Percentiles rank a stretch among this genome's conserved stretches.
phyloP scores from a whole-genome alignment of 495 filamentous ascomycete species.

The Lepidopterella palustris region DNA sequence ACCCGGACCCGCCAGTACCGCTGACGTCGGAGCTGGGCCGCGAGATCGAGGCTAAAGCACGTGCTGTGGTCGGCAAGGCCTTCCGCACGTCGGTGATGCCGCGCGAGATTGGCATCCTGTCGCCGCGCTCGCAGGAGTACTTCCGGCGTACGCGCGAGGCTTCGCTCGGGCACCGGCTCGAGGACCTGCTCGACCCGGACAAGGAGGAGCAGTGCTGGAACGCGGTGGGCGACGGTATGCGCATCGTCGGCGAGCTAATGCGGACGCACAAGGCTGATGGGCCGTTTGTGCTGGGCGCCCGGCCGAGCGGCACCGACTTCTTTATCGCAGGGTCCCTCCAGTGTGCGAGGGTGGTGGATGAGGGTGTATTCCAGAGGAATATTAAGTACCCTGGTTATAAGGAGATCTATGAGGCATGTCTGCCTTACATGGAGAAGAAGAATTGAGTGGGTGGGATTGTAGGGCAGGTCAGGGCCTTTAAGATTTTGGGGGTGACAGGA shows the following conservation, averaged over 20 bases:
- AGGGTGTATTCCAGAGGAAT: conserved; percentile 35
- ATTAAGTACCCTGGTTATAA: conserved; percentile 31
- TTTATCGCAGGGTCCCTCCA: conserved; percentile 38
- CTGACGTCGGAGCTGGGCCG: conserved; percentile 36
- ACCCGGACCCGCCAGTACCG: conserved; percentile 34
- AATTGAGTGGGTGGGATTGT: conserved; percentile 20
- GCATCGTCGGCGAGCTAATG: conserved; percentile 33
- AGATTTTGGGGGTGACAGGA: conserved; percentile 4
- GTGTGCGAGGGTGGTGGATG: conserved; percentile 36
- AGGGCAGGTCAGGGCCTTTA: conserved; percentile 5
- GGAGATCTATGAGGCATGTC: conserved; percentile 39
- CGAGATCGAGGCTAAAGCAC: conserved; percentile 34
- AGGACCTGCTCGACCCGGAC: conserved; percentile 35
- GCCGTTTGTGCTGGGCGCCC: conserved; percentile 37
- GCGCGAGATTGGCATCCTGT: conserved; percentile 38
- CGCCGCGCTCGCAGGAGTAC: conserved; percentile 38
- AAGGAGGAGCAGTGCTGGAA: conserved; percentile 36
- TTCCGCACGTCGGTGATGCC: conserved; percentile 33
- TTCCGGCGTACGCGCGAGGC: conserved; percentile 41
- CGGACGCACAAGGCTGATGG: conserved; percentile 35
- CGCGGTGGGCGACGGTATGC: conserved; percentile 24
- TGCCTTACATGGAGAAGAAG: conserved; percentile 38
- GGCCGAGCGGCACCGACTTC: conserved; percentile 38
- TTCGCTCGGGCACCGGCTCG: conserved; percentile 32
- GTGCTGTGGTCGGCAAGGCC: conserved; percentile 26